Percentiles rank a stretch among this genome's conserved stretches.
Evolutionary conservation across 495 filamentous ascomycete species (phyloP).

Genomic region (Stereocaulon alpinum): DNA sequence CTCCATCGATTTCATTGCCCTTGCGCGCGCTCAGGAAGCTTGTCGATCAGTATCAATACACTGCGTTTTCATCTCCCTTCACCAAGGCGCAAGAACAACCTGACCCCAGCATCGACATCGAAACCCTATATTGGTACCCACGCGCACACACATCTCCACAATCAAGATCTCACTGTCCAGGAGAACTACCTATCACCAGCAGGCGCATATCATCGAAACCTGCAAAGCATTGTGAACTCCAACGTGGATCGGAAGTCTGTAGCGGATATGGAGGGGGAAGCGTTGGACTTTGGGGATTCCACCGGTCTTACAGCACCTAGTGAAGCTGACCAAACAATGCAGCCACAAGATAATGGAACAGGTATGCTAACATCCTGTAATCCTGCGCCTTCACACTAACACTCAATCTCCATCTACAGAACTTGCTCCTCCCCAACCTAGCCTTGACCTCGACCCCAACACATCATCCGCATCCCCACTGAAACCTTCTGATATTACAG

Average conservation of each 20-base stretch:
- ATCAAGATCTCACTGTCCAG: neutral
- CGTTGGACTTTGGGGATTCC: conserved; percentile 39
- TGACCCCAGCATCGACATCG: neutral
- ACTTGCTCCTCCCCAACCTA: neutral
- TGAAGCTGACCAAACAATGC: conserved; percentile 6
- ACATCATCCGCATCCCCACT: conserved; percentile 32
- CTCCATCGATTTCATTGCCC: neutral
- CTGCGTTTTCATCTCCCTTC: neutral
- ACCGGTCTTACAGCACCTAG: conserved; percentile 20
- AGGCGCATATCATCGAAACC: neutral
- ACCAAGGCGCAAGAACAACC: neutral
- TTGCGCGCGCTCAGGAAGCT: neutral
- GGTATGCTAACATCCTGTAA: neutral
- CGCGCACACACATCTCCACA: neutral
- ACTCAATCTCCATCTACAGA: neutral
- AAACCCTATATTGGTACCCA: neutral
- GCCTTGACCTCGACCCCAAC: neutral
- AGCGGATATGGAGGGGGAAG: conserved; percentile 37
- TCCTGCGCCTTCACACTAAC: neutral
- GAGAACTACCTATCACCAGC: neutral
- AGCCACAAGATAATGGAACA: conserved; percentile 5
- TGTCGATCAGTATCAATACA: conserved; percentile 1
- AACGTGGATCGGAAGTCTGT: neutral
- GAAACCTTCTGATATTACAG: conserved; percentile 38
- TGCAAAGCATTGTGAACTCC: neutral